phyloP scores from a whole-genome alignment of 2,329 filamentous ascomycete genomes.

The Microsporum audouinii region DNA sequence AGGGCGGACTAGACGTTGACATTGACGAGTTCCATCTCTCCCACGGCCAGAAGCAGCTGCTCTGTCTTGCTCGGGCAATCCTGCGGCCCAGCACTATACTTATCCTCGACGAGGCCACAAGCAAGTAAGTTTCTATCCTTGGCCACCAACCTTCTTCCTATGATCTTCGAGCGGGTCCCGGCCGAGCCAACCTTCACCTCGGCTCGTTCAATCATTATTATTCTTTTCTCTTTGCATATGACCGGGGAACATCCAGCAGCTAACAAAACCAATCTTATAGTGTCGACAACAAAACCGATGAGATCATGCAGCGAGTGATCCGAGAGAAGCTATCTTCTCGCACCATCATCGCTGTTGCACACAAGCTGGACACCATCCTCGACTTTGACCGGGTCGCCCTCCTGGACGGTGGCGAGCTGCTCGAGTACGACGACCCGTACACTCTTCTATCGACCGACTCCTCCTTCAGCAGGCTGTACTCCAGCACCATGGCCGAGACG shows the following conservation, averaged over 20 bases:
- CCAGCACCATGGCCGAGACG: slow-evolving; percentile 14
- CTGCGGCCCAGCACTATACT: slow-evolving; percentile 37
- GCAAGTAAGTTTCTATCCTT: slow-evolving; percentile 30
- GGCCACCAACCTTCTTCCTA: slow-evolving; percentile 16
- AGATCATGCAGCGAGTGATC: slow-evolving; percentile 46
- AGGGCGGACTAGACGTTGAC: slow-evolving; percentile 30
- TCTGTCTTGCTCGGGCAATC: slow-evolving; percentile 51
- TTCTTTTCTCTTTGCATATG: slow-evolving; percentile 22
- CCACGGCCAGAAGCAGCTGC: slow-evolving; percentile 53
- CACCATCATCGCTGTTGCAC: slow-evolving; percentile 50
- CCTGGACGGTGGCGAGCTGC: slow-evolving; percentile 26
- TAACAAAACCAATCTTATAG: slow-evolving; percentile 20
- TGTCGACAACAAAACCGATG: slow-evolving; percentile 48
- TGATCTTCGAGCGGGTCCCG: not conserved
- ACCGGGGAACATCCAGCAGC: not conserved
- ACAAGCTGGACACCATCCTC: slow-evolving; percentile 41
- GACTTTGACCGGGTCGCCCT: slow-evolving; percentile 31
- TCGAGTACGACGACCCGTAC: slow-evolving; percentile 29
- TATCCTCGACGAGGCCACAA: slow-evolving; percentile 34
- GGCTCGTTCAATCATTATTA: not conserved
- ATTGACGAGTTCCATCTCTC: slow-evolving; percentile 43
- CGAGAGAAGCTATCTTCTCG: slow-evolving; percentile 43
- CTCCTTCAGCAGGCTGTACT: slow-evolving; percentile 28
- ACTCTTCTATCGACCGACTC: slow-evolving; percentile 23
- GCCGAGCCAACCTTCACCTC: not conserved